A percentile compares a stretch with the other conserved stretches of the same genome.
Conservation (phyloP, 345 rosid genomes). For the Durio zibethinus region DNA sequence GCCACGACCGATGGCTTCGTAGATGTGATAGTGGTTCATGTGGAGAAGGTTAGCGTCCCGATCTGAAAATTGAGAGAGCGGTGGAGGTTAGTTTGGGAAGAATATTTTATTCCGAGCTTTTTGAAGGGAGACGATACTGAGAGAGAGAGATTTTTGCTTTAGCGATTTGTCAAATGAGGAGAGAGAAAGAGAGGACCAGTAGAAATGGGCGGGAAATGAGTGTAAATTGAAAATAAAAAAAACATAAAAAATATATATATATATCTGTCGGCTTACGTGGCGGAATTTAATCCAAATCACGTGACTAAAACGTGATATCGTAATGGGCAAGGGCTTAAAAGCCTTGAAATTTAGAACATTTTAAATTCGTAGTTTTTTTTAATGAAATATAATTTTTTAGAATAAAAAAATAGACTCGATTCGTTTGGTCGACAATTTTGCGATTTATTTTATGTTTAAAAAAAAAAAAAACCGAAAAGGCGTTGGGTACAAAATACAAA, state of each 20-base stretch:
- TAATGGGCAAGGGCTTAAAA: too few species aligned
- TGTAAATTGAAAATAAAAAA: conserved; percentile 11
- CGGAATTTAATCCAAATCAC: neutral
- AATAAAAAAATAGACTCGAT: too few species aligned
- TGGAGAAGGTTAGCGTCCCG: neutral
- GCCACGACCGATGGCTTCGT: conserved; percentile 97
- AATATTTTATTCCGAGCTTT: neutral
- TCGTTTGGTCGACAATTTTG: too few species aligned
- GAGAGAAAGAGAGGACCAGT: conserved; percentile 20
- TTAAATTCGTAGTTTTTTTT: too few species aligned
- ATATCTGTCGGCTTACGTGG: conserved; percentile 15
- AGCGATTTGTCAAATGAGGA: neutral
- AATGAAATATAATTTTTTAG: too few species aligned
- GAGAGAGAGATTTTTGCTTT: neutral
- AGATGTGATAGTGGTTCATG: conserved; percentile 93
- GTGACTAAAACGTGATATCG: neutral
- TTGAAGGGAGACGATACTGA: neutral
- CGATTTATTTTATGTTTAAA: too few species aligned
- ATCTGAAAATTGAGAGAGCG: conserved; percentile 8
- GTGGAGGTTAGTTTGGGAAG: conserved; percentile 5
- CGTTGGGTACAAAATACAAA: too few species aligned
- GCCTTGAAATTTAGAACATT: too few species aligned
- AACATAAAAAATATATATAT: too few species aligned
- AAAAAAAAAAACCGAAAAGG: too few species aligned
- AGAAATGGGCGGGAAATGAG: conserved; percentile 11